Conservation (phyloP, 2,329 filamentous ascomycete genomes). For the Fusarium bactridioides region DNA sequence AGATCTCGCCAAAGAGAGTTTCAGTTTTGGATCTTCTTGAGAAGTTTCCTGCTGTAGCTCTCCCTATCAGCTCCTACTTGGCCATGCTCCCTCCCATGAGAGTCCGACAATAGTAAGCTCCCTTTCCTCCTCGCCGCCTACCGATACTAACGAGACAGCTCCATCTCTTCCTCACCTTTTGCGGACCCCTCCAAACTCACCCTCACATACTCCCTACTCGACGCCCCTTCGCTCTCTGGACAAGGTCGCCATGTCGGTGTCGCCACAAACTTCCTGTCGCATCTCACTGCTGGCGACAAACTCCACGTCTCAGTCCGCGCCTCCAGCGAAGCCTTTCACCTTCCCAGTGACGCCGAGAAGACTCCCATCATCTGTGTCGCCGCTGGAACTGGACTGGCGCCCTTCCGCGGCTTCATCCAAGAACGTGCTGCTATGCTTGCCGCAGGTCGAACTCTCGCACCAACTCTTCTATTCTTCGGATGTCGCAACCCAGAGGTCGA, state of each 20-base stretch:
- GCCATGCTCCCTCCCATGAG: conserved; percentile 79
- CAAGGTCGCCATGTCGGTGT: conserved; percentile 65
- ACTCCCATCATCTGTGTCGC: conserved; percentile 61
- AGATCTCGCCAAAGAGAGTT: conserved; percentile 63
- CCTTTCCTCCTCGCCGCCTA: background rate
- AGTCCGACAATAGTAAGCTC: conserved; percentile 70
- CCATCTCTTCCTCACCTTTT: conserved; percentile 78
- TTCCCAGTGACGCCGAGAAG: conserved; percentile 54
- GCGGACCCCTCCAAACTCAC: conserved; percentile 64
- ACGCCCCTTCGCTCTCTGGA: conserved; percentile 60
- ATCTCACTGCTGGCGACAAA: conserved; percentile 53
- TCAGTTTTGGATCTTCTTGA: conserved; percentile 76
- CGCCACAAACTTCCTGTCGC: conserved; percentile 66
- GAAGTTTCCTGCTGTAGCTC: conserved; percentile 62
- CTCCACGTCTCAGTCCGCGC: conserved; percentile 60
- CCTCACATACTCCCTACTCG: conserved; percentile 73
- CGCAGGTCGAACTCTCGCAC: conserved; percentile 62
- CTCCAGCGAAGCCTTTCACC: conserved; percentile 57
- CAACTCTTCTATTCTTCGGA: conserved; percentile 71
- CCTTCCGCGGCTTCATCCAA: conserved; percentile 70
- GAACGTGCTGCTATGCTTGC: conserved; percentile 63
- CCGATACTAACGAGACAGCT: conserved; percentile 47
- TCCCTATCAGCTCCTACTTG: conserved; percentile 74
- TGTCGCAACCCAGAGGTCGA: conserved; percentile 65
- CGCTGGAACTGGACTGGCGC: conserved; percentile 65